Base-by-base conservation (phyloP, 768 basidiomycete species). In the Epithele typhae region DNA sequence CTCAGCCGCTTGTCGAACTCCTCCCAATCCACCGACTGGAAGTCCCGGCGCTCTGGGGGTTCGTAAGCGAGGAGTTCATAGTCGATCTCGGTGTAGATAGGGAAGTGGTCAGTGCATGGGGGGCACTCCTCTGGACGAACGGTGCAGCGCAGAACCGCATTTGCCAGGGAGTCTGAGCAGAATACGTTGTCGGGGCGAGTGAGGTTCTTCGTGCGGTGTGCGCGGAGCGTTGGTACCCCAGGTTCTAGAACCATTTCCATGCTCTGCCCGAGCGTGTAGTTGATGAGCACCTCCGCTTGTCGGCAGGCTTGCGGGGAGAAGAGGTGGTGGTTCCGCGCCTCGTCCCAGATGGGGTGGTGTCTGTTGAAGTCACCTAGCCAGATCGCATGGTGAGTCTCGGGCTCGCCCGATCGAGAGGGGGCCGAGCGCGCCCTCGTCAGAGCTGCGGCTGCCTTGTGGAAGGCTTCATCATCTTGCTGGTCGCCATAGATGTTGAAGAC, bases 141-240 rank as follows among this genome's bases (percentile, higher is more conserved):
- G 6, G 61, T 37, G 54, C 73, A 76, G 3, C 37, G 6, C 7
- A 64, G 48, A 1, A 72, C 33, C 1, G 22, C 7, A 2, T 63
- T 52, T 0, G 45, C 23, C 0, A 66, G 37, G 0, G 45, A 25
- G 0, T 40, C 34, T 4, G 66, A 51, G 24, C 54, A 48, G 48
- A 70, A 77, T 0, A 77, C 68, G 42, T 79, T 77, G 58, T 78
- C 72, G 3, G 66, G 63, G 14, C 68, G 40, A 5, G 68, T 68
- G 40, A 58, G 62, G 45, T 70, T 72, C 15, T 67, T 64, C 0
- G 70, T 62, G 2, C 24, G 40, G 0, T 27, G 36, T 0, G 65
- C 55, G 15, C 65, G 33, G 0, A 78, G 60, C 0, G 70, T 79
- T 0, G 72, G 72, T 0, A 60, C 56, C 0, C 57, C 59, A 7